Base-by-base conservation (phyloP, 768 basidiomycete species). In the Hericium erinaceus region DNA sequence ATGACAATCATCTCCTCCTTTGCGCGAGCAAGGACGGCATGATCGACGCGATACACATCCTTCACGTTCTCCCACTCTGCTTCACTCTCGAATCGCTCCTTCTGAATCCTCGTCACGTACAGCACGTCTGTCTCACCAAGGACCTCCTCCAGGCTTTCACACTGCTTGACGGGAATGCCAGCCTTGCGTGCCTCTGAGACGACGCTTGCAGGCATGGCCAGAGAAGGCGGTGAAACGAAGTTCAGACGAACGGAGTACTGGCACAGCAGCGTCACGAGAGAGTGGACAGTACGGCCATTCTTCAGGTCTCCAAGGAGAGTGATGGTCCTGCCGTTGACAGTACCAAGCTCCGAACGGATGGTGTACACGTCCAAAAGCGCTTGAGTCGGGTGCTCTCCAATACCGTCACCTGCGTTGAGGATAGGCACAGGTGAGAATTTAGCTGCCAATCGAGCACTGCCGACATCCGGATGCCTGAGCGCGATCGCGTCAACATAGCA, bases 1-100 rank as follows among this genome's bases (percentile, higher is more conserved):
- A 99, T 95, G 62, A 98, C 93, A 58, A 98, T 98, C 85, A 97
- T 92, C 55, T 94, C 90, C 61, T 92, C 88, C 75, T 98, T 98
- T 10, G 97, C 95, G 46, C 89, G 79, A 5, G 93, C 84, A 26
- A 99, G 78, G 37, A 98, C 83, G 11, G 95, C 90, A 67, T 98
- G 97, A 71, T 98, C 92, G 56, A 99, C 83, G 38, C 92, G 78
- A 69, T 95, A 98, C 15, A 86, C 82, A 67, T 95, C 89, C 76
- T 92, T 97, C 65, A 97, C 92, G 49, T 84, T 79, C 61, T 85
- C 76, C 91, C 93, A 99, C 68, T 95, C 95, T 37, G 72, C 76
- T 64, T 88, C 85, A 64, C 67, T 84, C 57, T 78, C 75, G 69
- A 99, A 97, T 55, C 97, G 80, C 74, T 99, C 97, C 76, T 87